Evolutionary conservation across 2,329 filamentous ascomycete species (phyloP).

Genomic region (Mycosphaerella arachidis): DNA sequence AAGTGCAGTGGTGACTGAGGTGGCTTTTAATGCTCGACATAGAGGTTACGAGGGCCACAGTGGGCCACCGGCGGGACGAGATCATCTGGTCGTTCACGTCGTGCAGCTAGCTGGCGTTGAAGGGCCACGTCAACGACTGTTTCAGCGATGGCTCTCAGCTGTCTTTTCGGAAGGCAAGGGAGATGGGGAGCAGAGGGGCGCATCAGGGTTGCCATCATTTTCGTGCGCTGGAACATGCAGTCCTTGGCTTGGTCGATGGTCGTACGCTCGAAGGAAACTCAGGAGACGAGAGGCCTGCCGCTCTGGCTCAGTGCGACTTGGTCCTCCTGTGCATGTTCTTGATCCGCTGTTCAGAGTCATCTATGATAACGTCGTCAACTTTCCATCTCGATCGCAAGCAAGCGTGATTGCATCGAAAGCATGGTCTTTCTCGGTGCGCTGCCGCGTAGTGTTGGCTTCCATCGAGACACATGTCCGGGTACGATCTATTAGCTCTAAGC

Average conservation of each 20-base stretch:
- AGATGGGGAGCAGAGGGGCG: neutral
- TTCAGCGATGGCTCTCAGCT: neutral
- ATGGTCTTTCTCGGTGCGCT: no score
- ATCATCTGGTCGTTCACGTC: conserved; percentile 5
- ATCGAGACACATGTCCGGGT: neutral
- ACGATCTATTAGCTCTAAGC: neutral
- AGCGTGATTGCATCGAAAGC: no score
- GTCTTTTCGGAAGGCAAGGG: neutral
- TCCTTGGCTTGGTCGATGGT: neutral
- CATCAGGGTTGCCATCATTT: neutral
- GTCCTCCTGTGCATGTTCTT: no score
- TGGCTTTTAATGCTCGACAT: neutral
- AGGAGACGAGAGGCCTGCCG: no score
- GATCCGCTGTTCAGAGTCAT: no score
- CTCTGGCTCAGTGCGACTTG: no score
- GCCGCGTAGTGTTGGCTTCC: no score
- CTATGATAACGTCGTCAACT: no score
- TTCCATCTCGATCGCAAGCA: no score
- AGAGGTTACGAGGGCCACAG: neutral
- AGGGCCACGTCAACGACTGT: conserved; percentile 17
- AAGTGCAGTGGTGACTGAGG: neutral
- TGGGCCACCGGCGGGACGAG: neutral
- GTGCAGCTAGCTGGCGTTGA: conserved; percentile 8
- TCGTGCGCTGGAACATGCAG: neutral
- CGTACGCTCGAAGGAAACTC: no score